Conservation (phyloP, 495 filamentous ascomycete genomes). For the Aspergillus leporis region DNA sequence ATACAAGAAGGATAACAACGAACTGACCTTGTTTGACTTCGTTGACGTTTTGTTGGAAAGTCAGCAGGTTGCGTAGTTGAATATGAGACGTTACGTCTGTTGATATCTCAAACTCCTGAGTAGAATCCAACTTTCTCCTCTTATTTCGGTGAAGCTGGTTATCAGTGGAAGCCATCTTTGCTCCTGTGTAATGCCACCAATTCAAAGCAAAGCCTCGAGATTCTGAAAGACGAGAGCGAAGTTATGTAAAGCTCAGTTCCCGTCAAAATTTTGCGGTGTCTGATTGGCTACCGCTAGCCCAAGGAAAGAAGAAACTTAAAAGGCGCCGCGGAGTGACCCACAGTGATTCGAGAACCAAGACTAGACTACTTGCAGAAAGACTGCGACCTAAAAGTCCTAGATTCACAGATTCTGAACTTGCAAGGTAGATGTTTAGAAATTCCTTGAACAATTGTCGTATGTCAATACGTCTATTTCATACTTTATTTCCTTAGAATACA, state of each 20-base stretch:
- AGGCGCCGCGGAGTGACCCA: background rate
- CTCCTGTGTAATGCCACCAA: background rate
- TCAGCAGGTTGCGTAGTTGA: conserved; percentile 63
- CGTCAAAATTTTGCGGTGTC: conserved; percentile 15
- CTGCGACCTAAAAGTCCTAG: too few relatives aligned
- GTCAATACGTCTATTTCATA: too few relatives aligned
- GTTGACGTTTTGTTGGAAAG: conserved; percentile 63
- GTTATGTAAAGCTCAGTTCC: conserved; percentile 4
- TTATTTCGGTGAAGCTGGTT: conserved; percentile 33
- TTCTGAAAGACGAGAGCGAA: conserved; percentile 4
- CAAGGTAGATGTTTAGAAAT: too few relatives aligned
- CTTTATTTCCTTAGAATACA: background rate
- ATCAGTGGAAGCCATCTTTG: conserved; percentile 27
- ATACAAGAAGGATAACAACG: background rate
- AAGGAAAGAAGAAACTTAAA: background rate
- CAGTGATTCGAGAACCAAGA: too few relatives aligned
- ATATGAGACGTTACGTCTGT: conserved; percentile 57
- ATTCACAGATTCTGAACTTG: too few relatives aligned
- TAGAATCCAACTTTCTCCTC: conserved; percentile 43
- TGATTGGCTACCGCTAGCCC: conserved; percentile 16
- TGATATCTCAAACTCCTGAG: conserved; percentile 19
- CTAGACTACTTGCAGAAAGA: too few relatives aligned
- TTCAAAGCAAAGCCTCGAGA: background rate
- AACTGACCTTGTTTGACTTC: conserved; percentile 63
- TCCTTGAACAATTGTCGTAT: too few relatives aligned